Evolutionary conservation across 1,284 basidiomycete genomes (phyloP).

Genomic region (Phlebopus sp.): DNA sequence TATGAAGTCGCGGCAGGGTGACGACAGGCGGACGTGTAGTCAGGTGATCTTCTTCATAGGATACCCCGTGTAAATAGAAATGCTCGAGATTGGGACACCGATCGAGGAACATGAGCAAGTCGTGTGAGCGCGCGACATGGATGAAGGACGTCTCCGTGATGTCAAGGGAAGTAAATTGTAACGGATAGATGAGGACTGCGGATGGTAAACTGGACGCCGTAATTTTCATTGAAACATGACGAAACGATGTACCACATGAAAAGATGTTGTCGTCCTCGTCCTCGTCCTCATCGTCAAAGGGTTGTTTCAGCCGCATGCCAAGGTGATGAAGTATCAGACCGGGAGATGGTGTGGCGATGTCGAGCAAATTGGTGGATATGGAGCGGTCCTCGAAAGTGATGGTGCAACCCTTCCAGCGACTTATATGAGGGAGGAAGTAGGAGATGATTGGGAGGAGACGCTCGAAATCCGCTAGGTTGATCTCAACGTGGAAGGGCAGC

Average conservation of each 20-base stretch:
- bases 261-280: constrained; percentile 33
- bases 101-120: constrained; percentile 57
- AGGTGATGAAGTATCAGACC: constrained; percentile 29
- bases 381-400: constrained; percentile 32
- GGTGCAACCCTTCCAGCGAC: constrained; percentile 52
- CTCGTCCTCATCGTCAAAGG: constrained; percentile 26
- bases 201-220: constrained; percentile 45
- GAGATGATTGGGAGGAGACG: constrained; percentile 60
- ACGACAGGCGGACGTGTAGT: constrained; percentile 39
- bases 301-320: constrained; percentile 19
- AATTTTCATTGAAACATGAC: constrained; percentile 42
- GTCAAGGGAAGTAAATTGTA: constrained; percentile 54
- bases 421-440: constrained; percentile 50
- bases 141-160: constrained; percentile 47
- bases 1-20: constrained; percentile 51
- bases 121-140: constrained; percentile 31
- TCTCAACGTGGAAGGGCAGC: constrained; percentile 52
- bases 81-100: constrained; percentile 57
- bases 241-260: constrained; percentile 29
- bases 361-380: constrained; percentile 16
- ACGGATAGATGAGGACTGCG: constrained; percentile 38
- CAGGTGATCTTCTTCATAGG: constrained; percentile 40
- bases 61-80: constrained; percentile 54
- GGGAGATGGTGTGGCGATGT: constrained; percentile 17
- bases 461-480: constrained; percentile 49